Percentiles rank a stretch among this genome's conserved stretches.
These are phyloP conservation scores for Theileria luwenshuni DNA, from an alignment of 169 alveolate genomes.

Conservation along the genomic window DNA sequence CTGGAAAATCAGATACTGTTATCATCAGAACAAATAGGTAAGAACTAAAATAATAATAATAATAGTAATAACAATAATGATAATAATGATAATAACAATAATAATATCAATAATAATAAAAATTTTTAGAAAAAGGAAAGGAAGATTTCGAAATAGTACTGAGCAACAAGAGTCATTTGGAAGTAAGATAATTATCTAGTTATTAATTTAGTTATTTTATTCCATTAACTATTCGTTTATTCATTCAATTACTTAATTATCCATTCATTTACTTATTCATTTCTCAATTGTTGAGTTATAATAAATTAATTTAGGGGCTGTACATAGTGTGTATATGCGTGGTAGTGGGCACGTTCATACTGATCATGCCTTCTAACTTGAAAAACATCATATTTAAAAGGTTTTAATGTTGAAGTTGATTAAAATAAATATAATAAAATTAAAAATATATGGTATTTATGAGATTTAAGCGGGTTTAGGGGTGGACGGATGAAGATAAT, in stretches of 20 bases:
- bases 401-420: background rate
- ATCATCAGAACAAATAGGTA: slow-evolving; percentile 63
- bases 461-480: no score
- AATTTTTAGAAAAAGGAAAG: slow-evolving; percentile 48
- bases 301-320: slow-evolving; percentile 26
- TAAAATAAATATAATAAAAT: no score
- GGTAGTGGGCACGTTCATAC: slow-evolving; percentile 41
- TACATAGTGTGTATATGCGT: slow-evolving; percentile 47
- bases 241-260: background rate
- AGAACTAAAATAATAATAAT: background rate
- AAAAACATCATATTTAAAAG: slow-evolving; percentile 35
- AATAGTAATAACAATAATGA: background rate
- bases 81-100: background rate
- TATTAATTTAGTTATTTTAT: background rate
- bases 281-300: background rate
- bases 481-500: background rate
- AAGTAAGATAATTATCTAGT: slow-evolving; percentile 13
- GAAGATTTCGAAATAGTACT: slow-evolving; percentile 45
- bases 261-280: background rate
- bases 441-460: no score
- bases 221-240: slow-evolving; percentile 1
- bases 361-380: slow-evolving; percentile 56
- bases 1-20: slow-evolving; percentile 61
- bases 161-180: slow-evolving; percentile 1
- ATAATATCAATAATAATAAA: background rate